Evolutionary conservation across 441 rosid genomes (phyloP).

Genomic region (Pelargonium cotyledonis): DNA sequence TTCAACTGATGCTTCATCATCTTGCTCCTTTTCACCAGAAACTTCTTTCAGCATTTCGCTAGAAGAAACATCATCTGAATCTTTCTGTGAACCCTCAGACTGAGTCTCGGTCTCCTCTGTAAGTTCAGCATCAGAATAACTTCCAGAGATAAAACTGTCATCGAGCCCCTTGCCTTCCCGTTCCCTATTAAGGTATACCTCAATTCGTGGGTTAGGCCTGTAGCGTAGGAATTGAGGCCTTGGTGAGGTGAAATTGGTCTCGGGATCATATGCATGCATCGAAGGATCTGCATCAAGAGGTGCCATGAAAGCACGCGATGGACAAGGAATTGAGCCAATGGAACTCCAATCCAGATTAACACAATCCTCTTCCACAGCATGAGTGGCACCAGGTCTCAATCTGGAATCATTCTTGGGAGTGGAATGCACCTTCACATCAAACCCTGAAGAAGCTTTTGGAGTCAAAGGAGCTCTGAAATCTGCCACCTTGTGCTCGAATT

Average conservation of each 20-base stretch:
- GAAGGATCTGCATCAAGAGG: slow-evolving; percentile 50
- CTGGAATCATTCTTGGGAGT: slow-evolving; percentile 16
- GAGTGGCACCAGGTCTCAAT: slow-evolving; percentile 3
- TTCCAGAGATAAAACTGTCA: not conserved
- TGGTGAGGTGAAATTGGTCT: not conserved
- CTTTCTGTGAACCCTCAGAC: slow-evolving; percentile 9
- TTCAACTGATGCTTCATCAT: slow-evolving; percentile 17
- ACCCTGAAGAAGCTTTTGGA: not conserved
- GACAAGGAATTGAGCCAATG: slow-evolving; percentile 24
- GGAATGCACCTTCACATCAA: not conserved
- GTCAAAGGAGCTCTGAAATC: not conserved
- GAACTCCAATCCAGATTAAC: slow-evolving; percentile 43
- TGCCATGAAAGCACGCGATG: not conserved
- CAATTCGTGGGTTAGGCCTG: slow-evolving; percentile 1
- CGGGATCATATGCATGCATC: slow-evolving; percentile 45
- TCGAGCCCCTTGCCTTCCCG: not conserved
- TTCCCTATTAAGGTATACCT: not conserved
- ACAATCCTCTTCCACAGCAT: slow-evolving; percentile 27
- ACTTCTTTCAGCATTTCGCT: slow-evolving; percentile 21
- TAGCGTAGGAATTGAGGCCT: slow-evolving; percentile 3
- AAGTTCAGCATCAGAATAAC: not conserved
- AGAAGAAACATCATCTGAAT: slow-evolving; percentile 21
- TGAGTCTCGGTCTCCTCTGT: not conserved
- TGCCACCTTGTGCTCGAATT: not conserved
- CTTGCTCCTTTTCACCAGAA: slow-evolving; percentile 4